Conservation (phyloP, 495 filamentous ascomycete genomes). For the Paragyromitra xinjiangensis region DNA sequence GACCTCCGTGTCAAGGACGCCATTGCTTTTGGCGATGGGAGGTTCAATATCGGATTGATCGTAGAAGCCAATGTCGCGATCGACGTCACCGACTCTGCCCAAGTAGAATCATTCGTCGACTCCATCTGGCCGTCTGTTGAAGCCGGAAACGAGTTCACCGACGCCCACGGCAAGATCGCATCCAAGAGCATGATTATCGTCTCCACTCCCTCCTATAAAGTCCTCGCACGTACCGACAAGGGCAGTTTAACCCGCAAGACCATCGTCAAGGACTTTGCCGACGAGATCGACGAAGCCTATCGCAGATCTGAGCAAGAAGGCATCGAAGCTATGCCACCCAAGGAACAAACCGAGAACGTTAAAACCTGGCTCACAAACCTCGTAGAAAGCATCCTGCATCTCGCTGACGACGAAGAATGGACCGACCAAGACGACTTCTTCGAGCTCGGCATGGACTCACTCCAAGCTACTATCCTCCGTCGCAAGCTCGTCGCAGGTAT, state of each 20-base stretch:
- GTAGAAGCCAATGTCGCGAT: conserved; percentile 41
- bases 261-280: conserved; percentile 45
- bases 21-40: conserved; percentile 52
- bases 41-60: conserved; percentile 52
- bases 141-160: conserved; percentile 50
- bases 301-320: conserved; percentile 33
- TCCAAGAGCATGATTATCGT: conserved; percentile 49
- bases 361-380: conserved; percentile 41
- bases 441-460: conserved; percentile 66
- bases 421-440: conserved; percentile 63
- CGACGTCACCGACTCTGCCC: conserved; percentile 18
- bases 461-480: conserved; percentile 68
- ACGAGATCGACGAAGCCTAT: conserved; percentile 50
- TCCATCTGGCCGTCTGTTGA: conserved; percentile 47
- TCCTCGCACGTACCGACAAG: conserved; percentile 47
- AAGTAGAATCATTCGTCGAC: conserved; percentile 38
- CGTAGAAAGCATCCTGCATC: conserved; percentile 23
- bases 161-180: conserved; percentile 46
- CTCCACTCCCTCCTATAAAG: conserved; percentile 37
- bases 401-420: conserved; percentile 31
- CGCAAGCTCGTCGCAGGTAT: conserved; percentile 60
- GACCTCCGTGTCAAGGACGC: conserved; percentile 44
- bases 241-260: conserved; percentile 44
- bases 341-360: conserved; percentile 3
- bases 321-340: conserved; percentile 35